Evolutionary conservation across 2,329 filamentous ascomycete species (phyloP).

Genomic region (Coleophoma cylindrospora): DNA sequence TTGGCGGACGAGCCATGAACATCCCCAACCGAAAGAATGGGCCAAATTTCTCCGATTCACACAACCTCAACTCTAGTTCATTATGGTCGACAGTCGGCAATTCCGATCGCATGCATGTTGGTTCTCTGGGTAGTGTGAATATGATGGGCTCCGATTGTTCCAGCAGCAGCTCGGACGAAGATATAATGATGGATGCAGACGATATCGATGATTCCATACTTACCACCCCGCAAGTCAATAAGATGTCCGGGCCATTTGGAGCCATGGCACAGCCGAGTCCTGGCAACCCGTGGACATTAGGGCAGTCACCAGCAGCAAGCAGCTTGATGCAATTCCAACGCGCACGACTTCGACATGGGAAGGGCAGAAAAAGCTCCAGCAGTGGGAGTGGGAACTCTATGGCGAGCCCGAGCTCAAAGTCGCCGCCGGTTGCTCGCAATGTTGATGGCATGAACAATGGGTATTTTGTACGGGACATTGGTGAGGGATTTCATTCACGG

Average conservation of each 20-base stretch:
- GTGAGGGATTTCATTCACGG: conserved; percentile 49
- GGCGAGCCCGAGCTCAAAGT: conserved; percentile 66
- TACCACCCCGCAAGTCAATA: conserved; percentile 74
- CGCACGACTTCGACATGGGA: conserved; percentile 51
- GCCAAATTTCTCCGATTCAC: conserved; percentile 56
- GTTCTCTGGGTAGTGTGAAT: conserved; percentile 48
- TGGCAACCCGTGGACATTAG: conserved; percentile 54
- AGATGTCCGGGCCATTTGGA: conserved; percentile 43
- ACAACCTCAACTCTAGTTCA: conserved; percentile 48
- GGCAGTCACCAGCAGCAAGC: conserved; percentile 65
- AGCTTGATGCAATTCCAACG: conserved; percentile 77
- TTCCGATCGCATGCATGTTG: conserved; percentile 66
- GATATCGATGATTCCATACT: conserved; percentile 74
- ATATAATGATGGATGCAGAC: conserved; percentile 66
- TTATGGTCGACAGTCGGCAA: conserved; percentile 68
- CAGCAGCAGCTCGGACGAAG: conserved; percentile 64
- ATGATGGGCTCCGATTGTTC: conserved; percentile 78
- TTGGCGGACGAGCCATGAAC: conserved; percentile 65
- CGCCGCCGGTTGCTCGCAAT: conserved; percentile 57
- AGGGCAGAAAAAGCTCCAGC: conserved; percentile 61
- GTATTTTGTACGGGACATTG: conserved; percentile 48
- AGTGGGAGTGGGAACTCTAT: conserved; percentile 68
- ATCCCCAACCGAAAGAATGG: conserved; percentile 49
- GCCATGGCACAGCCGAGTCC: conserved; percentile 38
- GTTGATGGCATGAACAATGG: conserved; percentile 27